A percentile compares a stretch with the other conserved stretches of the same genome.
Evolutionary conservation across 805 yeast species (phyloP).

Genomic region (Candida ortonii): DNA sequence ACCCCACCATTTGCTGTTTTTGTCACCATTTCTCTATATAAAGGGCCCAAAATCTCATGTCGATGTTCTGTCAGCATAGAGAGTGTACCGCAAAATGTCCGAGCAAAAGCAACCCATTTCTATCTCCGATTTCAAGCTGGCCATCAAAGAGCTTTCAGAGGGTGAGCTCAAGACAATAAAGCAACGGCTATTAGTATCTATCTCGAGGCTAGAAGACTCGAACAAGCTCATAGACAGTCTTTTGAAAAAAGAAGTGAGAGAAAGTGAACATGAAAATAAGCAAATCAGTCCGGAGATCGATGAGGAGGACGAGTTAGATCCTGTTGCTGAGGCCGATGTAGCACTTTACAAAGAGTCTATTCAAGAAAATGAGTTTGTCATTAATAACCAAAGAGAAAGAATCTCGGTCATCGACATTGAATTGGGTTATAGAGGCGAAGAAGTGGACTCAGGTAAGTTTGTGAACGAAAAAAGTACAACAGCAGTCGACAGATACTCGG

Average conservation of each 20-base stretch:
- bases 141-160: slow-evolving; percentile 38
- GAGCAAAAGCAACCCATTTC: slow-evolving; percentile 27
- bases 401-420: slow-evolving; percentile 46
- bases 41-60: no score
- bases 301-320: slow-evolving; percentile 22
- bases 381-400: slow-evolving; percentile 48
- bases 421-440: slow-evolving; percentile 40
- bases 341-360: slow-evolving; percentile 53
- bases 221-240: slow-evolving; percentile 47
- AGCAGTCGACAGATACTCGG: slow-evolving; percentile 2
- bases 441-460: not conserved
- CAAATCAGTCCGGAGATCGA: slow-evolving; percentile 39
- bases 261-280: slow-evolving; percentile 21
- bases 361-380: slow-evolving; percentile 53
- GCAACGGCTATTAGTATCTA: slow-evolving; percentile 38
- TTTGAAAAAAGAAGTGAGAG: slow-evolving; percentile 32
- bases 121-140: slow-evolving; percentile 28
- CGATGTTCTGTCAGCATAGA: no score
- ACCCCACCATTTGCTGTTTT: no score
- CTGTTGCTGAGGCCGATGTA: slow-evolving; percentile 39
- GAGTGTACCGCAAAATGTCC: slow-evolving; percentile 25
- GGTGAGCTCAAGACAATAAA: slow-evolving; percentile 37
- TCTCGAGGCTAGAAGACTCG: slow-evolving; percentile 48
- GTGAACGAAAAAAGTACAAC: slow-evolving; percentile 1
- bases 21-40: no score